Evolutionary conservation across 2,329 filamentous ascomycete genomes (phyloP), one percentile per base, ranked within the genome.

Genomic region (Sarocladium kiliense): DNA sequence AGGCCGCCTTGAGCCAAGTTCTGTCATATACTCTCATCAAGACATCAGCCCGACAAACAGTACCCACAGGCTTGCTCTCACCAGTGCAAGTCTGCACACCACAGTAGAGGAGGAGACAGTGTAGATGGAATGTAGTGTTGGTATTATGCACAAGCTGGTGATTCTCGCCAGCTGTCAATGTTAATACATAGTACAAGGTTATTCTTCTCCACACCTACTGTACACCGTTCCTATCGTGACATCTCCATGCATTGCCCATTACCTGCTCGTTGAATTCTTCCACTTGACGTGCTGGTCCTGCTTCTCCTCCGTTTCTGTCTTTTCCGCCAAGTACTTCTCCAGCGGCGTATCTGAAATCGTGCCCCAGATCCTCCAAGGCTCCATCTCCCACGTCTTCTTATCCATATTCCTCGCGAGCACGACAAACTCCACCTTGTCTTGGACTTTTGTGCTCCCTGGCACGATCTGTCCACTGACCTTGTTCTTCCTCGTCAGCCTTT

Each of bases 321-420:
- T 66, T 59, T 76, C 71, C 7, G 69, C 62, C 23, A 62, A 30
- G 42, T 68, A 76, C 4, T 56, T 60, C 58, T 80, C 71, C 2
- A 78, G 64, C 1, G 76, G 78, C 12, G 79, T 82, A 61, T 81
- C 77, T 41, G 77, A 67, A 27, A 81, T 71, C 19, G 82, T 86
- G 14, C 87, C 86, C 79, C 85, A 87, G 53, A 89, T 68, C 65
- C 74, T 76, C 87, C 87, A 90, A 2, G 76, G 72, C 26, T 67
- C 70, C 55, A 75, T 66, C 64, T 73, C 65, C 60, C 73, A 80
- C 19, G 78, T 80, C 54, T 64, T 68, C 47, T 69, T 71, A 63
- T 77, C 70, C 42, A 79, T 59, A 27, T 68, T 56, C 26, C 76
- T 64, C 63, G 83, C 81, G 45, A 90, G 60, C 37, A 88, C 84